Conservation (phyloP, 192 early-diverging fungal genomes). For the Gigaspora rosea region DNA sequence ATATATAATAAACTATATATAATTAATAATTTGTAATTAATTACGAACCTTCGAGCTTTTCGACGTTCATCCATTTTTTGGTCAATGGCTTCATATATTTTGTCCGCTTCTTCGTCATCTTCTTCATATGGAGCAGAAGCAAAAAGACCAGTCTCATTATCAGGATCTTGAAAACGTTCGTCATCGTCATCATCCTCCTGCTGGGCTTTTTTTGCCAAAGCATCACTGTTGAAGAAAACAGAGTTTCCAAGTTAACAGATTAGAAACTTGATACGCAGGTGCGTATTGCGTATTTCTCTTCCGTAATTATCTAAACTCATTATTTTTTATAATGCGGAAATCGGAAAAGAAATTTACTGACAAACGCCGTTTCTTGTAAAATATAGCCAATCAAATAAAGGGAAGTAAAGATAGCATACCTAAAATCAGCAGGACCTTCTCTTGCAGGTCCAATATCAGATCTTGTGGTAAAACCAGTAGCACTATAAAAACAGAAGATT, state of each 20-base stretch:
- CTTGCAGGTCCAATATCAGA: conserved; percentile 97
- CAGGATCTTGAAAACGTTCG: conserved; percentile 83
- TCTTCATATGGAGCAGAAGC: conserved; percentile 84
- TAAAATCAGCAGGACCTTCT: conserved; percentile 58
- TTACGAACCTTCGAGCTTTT: conserved; percentile 53
- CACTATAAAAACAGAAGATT: conserved; percentile 44
- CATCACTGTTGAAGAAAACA: conserved; percentile 29
- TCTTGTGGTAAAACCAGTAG: conserved; percentile 96
- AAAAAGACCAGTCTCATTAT: conserved; percentile 93
- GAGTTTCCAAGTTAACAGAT: neutral
- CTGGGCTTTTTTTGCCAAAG: conserved; percentile 47
- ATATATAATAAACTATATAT: too few relatives aligned
- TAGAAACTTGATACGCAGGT: too few relatives aligned
- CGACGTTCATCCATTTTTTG: conserved; percentile 87
- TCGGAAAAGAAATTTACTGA: too few relatives aligned
- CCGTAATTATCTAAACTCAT: too few relatives aligned
- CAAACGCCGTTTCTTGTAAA: too few relatives aligned
- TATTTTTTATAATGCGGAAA: too few relatives aligned
- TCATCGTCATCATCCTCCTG: conserved; percentile 71
- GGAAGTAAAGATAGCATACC: conserved; percentile 35
- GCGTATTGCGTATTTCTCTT: too few relatives aligned
- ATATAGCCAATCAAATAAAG: neutral
- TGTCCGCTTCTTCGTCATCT: conserved; percentile 97
- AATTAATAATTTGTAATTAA: neutral
- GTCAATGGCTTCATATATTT: conserved; percentile 88